These are phyloP conservation scores for Cryptococcus maquisensis DNA, from an alignment of 1,284 basidiomycete species.

Conservation along the genomic window DNA sequence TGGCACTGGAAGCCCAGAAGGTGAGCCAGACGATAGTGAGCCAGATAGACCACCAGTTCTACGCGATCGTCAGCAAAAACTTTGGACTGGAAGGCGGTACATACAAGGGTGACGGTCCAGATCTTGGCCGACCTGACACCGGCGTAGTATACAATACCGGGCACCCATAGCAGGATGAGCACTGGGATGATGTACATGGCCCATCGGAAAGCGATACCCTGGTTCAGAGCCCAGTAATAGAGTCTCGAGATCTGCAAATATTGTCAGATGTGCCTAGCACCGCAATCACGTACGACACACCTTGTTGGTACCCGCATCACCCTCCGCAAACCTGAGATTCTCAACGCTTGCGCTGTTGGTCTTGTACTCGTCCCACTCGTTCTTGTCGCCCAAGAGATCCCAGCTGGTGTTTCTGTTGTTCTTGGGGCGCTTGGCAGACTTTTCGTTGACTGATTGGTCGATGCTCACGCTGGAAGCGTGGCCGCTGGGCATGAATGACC, in stretches of 20 bases:
- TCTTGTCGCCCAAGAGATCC: constrained; percentile 33
- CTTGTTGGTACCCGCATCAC: constrained; percentile 48
- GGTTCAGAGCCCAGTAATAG: constrained; percentile 71
- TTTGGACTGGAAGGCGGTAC: constrained; percentile 21
- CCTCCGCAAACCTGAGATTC: constrained; percentile 46
- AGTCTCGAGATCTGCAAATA: constrained; percentile 40
- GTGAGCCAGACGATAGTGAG: constrained; percentile 72
- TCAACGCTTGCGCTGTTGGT: constrained; percentile 40
- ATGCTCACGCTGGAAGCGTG: constrained; percentile 5
- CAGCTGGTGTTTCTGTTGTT: constrained; percentile 21
- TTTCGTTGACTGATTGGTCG: constrained; percentile 12
- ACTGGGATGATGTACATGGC: constrained; percentile 71
- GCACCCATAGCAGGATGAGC: constrained; percentile 66
- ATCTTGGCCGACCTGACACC: constrained; percentile 55
- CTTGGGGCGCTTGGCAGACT: constrained; percentile 22
- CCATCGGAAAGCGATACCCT: constrained; percentile 76
- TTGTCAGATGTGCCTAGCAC: neutral
- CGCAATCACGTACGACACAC: constrained; percentile 16
- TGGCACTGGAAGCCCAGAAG: constrained; percentile 75
- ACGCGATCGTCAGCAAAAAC: neutral
- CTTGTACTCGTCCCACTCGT: constrained; percentile 48
- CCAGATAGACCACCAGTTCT: constrained; percentile 84
- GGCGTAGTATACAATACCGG: constrained; percentile 65
- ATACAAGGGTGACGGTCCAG: constrained; percentile 51
- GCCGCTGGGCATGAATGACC: constrained; percentile 25